These are phyloP conservation scores for Aspergillus spinulosporus DNA, from an alignment of 2,329 filamentous ascomycete species.

Conservation along the genomic window DNA sequence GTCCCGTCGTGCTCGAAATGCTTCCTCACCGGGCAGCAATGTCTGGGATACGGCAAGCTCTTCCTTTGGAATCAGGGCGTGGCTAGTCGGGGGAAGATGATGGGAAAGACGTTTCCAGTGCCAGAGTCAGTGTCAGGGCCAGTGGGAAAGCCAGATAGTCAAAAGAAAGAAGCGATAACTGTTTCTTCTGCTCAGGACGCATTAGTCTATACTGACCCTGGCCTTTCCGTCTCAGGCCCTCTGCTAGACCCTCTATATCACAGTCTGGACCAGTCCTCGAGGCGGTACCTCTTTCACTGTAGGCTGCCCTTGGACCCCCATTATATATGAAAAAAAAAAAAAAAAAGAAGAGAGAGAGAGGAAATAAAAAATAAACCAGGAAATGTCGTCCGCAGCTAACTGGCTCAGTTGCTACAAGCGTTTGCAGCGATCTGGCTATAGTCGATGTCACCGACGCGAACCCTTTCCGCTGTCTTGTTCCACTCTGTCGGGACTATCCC, in stretches of 20 bases:
- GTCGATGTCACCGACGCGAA: neutral
- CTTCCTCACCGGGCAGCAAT: constrained; percentile 3
- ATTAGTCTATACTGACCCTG: neutral
- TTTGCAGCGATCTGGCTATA: neutral
- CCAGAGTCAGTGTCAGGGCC: neutral
- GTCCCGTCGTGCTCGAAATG: constrained; percentile 10
- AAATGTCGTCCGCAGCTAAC: too few relatives aligned
- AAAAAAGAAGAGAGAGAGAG: too few relatives aligned
- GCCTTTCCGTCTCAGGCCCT: neutral
- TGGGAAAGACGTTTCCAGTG: constrained; percentile 15
- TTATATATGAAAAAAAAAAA: too few relatives aligned
- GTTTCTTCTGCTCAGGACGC: neutral
- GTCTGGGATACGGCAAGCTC: constrained; percentile 16
- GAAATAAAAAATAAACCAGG: too few relatives aligned
- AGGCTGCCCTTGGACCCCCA: neutral
- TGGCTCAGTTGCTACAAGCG: neutral
- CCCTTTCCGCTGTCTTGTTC: constrained; percentile 1
- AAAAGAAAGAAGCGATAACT: neutral
- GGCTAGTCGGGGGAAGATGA: constrained; percentile 20
- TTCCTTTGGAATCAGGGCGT: constrained; percentile 17
- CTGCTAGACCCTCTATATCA: constrained; percentile 9
- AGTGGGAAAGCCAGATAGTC: neutral
- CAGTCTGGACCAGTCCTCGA: neutral
- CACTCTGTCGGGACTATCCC: neutral
- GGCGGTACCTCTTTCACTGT: constrained; percentile 6